Percentiles rank a stretch among this genome's conserved stretches.
Conservation (phyloP, 1,284 basidiomycete species). For the Schizophyllum amplum region DNA sequence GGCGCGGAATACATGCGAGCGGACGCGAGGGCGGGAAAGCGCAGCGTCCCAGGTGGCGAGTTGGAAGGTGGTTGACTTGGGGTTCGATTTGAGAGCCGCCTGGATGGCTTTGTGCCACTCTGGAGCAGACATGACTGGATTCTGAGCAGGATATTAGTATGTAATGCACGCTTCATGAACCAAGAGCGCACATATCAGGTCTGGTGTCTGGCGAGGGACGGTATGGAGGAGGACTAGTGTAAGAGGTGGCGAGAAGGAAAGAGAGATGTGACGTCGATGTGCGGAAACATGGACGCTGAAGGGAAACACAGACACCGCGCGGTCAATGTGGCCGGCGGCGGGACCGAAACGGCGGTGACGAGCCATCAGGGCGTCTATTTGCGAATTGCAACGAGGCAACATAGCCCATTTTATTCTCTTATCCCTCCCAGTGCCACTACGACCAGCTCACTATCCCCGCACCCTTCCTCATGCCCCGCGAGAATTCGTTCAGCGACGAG, state of each 20-base stretch:
- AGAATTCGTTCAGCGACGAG: constrained; percentile 42
- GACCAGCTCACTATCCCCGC: neutral
- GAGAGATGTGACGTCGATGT: too few relatives aligned
- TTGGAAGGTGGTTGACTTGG: constrained; percentile 39
- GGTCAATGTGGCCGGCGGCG: too few relatives aligned
- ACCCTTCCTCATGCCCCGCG: constrained; percentile 30
- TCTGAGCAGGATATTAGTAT: neutral
- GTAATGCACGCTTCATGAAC: neutral
- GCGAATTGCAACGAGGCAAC: neutral
- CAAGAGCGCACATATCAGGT: neutral
- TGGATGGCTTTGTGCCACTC: neutral
- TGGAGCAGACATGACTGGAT: neutral
- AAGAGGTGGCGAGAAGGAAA: too few relatives aligned
- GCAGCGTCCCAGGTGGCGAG: constrained; percentile 46
- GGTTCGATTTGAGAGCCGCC: neutral
- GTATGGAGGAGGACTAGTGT: neutral
- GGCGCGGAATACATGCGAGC: constrained; percentile 49
- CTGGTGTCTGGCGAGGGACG: neutral
- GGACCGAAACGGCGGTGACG: neutral
- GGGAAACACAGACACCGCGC: too few relatives aligned
- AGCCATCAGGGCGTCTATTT: neutral
- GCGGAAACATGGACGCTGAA: neutral
- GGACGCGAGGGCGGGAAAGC: constrained; percentile 40
- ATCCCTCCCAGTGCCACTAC: neutral
- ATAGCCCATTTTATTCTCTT: neutral